Conservation (phyloP, 2,329 filamentous ascomycete species). For the Ceratocystis smalleyi region DNA sequence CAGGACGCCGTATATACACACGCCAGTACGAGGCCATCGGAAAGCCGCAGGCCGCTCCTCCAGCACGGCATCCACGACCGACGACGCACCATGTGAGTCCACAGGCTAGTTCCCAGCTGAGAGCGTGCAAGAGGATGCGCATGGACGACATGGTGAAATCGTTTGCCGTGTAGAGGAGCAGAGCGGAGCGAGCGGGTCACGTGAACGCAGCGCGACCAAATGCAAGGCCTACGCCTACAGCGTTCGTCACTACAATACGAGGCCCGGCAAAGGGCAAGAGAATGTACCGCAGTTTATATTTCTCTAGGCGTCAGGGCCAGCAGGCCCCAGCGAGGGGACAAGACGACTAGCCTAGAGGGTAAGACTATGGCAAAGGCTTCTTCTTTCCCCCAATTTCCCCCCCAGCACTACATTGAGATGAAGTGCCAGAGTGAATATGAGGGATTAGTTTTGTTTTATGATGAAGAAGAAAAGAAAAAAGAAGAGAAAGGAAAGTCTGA, state of each 20-base stretch:
- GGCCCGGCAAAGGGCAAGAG: background rate
- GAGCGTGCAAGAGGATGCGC: conserved; percentile 23
- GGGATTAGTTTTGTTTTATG: conserved; percentile 25
- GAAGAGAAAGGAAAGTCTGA: conserved; percentile 14
- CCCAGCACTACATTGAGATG: conserved; percentile 40
- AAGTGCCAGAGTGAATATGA: conserved; percentile 54
- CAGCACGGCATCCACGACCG: background rate
- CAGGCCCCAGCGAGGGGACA: conserved; percentile 1
- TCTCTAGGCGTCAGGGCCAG: conserved; percentile 22
- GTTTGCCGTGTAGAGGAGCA: background rate
- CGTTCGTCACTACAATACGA: background rate
- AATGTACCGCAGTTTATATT: conserved; percentile 25
- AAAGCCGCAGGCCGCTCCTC: background rate
- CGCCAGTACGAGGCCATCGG: conserved; percentile 1
- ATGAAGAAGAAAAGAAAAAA: conserved; percentile 24
- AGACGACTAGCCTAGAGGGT: conserved; percentile 31
- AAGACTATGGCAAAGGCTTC: conserved; percentile 25
- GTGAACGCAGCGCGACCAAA: too few species aligned
- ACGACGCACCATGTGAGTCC: background rate
- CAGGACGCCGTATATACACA: background rate
- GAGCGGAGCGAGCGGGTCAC: too few species aligned
- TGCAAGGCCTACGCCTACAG: too few species aligned
- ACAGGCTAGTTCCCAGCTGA: conserved; percentile 19
- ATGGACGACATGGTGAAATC: conserved; percentile 23
- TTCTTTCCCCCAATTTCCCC: conserved; percentile 60